These are phyloP conservation scores for Neurospora sp. DNA, from an alignment of 495 filamentous ascomycete species.

Conservation along the genomic window DNA sequence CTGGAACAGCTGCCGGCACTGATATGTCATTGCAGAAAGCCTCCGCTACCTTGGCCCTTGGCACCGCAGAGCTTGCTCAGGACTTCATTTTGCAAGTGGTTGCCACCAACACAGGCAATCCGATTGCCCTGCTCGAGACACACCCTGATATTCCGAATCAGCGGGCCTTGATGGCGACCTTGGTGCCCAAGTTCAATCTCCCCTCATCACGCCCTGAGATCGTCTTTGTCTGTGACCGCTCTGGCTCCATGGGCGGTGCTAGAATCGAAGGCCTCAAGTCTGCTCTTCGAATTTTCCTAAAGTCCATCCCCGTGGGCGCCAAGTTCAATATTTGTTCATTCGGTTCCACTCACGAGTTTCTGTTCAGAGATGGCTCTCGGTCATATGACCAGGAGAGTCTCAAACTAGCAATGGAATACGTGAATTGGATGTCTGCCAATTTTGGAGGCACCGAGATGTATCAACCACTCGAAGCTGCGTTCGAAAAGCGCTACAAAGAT, in stretches of 20 bases:
- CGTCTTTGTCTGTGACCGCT: conserved; percentile 61
- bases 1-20: conserved; percentile 22
- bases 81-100: conserved; percentile 48
- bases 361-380: conserved; percentile 46
- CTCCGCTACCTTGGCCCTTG: conserved; percentile 48
- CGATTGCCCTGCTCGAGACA: conserved; percentile 51
- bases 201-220: conserved; percentile 47
- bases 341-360: conserved; percentile 39
- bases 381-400: conserved; percentile 44
- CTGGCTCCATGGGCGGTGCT: conserved; percentile 48
- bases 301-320: conserved; percentile 54
- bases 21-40: conserved; percentile 43
- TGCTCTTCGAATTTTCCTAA: conserved; percentile 58
- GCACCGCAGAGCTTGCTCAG: conserved; percentile 33
- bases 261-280: conserved; percentile 45
- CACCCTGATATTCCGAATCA: conserved; percentile 51
- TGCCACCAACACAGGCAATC: conserved; percentile 42
- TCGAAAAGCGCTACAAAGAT: conserved; percentile 39
- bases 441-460: conserved; percentile 65
- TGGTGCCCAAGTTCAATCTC: conserved; percentile 56
- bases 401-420: conserved; percentile 38
- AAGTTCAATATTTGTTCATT: conserved; percentile 73
- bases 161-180: conserved; percentile 52
- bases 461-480: conserved; percentile 38
- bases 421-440: conserved; percentile 36